A percentile compares a stretch with the other conserved stretches of the same genome.
phyloP scores from a whole-genome alignment of 2,329 filamentous ascomycete genomes.

The Fusarium sp. region DNA sequence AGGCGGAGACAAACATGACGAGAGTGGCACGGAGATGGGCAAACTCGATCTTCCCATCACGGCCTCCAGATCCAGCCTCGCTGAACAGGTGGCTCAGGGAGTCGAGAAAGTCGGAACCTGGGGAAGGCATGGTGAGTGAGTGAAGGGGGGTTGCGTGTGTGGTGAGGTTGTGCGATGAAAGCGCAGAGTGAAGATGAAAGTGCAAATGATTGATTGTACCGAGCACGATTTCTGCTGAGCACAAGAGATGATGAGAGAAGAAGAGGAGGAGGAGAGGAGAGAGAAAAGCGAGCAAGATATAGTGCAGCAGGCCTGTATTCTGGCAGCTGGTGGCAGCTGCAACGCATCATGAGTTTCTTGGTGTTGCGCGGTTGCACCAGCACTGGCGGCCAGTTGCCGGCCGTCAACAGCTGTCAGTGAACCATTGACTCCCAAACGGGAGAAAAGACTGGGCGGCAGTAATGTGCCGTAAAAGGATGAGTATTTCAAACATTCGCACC shows the following conservation, averaged over 20 bases:
- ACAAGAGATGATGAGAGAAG: neutral
- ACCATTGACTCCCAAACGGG: neutral
- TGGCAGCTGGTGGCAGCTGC: neutral
- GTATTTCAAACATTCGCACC: neutral
- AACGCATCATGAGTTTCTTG: neutral
- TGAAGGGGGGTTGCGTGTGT: neutral
- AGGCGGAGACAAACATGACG: constrained; percentile 19
- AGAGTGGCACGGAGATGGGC: constrained; percentile 16
- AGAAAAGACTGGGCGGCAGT: neutral
- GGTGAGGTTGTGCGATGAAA: neutral
- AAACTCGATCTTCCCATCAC: constrained; percentile 25
- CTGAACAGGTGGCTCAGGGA: constrained; percentile 32
- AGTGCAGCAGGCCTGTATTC: neutral
- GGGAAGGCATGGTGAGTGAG: neutral
- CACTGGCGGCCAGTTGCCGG: neutral
- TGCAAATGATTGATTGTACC: neutral
- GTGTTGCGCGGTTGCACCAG: neutral
- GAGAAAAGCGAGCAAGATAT: neutral
- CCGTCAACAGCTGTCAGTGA: neutral
- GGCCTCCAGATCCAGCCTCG: constrained; percentile 25
- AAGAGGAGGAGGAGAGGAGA: neutral
- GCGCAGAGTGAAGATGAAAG: neutral
- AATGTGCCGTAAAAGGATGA: neutral
- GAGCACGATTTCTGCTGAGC: neutral
- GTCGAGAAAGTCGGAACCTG: constrained; percentile 24